phyloP scores from a whole-genome alignment of 345 rosid genomes.

The Salix exigua region DNA sequence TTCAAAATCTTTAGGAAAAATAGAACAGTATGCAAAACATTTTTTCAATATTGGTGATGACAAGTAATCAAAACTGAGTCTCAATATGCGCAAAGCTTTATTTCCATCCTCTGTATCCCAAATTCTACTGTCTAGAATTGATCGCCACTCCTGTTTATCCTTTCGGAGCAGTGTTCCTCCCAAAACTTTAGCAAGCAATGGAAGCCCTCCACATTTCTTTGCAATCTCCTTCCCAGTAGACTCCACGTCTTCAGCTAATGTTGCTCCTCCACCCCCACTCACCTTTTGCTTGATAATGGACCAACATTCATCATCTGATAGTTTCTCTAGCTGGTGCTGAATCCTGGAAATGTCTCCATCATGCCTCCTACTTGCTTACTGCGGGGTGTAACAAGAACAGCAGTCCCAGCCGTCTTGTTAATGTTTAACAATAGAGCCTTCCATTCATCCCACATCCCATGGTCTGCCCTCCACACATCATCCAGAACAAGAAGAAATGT shows the following conservation, averaged over 20 bases:
- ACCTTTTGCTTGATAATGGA: conserved; percentile 12
- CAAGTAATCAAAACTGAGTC: too few species aligned
- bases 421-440: background rate
- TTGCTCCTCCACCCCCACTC: background rate
- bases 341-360: background rate
- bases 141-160: too few species aligned
- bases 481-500: conserved; percentile 19
- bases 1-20: too few species aligned
- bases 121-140: too few species aligned
- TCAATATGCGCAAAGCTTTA: too few species aligned
- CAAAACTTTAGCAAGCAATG: conserved; percentile 9
- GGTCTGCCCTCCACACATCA: conserved; percentile 22
- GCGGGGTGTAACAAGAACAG: conserved; percentile 19
- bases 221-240: conserved; percentile 17
- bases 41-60: too few species aligned
- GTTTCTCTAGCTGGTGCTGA: background rate
- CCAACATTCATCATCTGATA: conserved; percentile 14
- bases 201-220: conserved; percentile 20
- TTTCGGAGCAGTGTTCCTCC: background rate
- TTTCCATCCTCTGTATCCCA: too few species aligned
- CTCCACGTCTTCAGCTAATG: background rate
- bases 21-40: too few species aligned
- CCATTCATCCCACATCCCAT: conserved; percentile 2
- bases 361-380: background rate
- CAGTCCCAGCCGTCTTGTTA: background rate